Evolutionary conservation across 169 alveolate species (phyloP), one percentile per base, ranked within the genome.

Genomic region (Plasmodium falciparum): DNA sequence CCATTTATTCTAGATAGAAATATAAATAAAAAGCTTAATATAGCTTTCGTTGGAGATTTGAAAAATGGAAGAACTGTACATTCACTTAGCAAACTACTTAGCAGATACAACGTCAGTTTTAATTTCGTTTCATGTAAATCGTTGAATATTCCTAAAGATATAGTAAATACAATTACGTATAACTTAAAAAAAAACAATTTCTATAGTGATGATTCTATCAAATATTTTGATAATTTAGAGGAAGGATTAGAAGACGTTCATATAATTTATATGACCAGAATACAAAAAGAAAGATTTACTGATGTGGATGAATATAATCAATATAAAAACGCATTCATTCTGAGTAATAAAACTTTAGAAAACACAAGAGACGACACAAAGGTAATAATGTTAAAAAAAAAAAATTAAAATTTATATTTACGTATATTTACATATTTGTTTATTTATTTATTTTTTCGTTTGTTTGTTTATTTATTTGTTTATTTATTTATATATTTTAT

Each of bases 51-150:
- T 61, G 97, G 97, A 3, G 97, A 95, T 70, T 93, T 95, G 24
- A 93, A 93, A 73, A 66, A 95, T 76, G 97, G 97, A 67, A 73
- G 97, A 62, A 95, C 97, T 29, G 95, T 93, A 17, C 97, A 95
- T 89, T 95, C 97, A 13, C 95, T 95, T 69, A 95, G 93, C 26
- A 88, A 88, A 73, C 90, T 95, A 56, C 95, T 95, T 43, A 91
- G 96, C 56, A 73, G 97, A 50, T 93, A 74, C 59, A 92, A 94
- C 69, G 97, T 95, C 49, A 88, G 69, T 61, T 74, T 94, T 76
- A 65, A 78, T 62, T 91, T 92, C 71, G 88, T 94, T 17, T 89
- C 97, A 49, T 91, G 95, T 39, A 56, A 89, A 49, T 91, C 93
- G 24, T 89, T 94, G 71, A 93, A 92, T 11, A 92, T 92, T 93